A percentile compares a stretch with the other conserved stretches of the same genome.
Conservation (phyloP, 768 basidiomycete species). For the Amyloporia xantha region DNA sequence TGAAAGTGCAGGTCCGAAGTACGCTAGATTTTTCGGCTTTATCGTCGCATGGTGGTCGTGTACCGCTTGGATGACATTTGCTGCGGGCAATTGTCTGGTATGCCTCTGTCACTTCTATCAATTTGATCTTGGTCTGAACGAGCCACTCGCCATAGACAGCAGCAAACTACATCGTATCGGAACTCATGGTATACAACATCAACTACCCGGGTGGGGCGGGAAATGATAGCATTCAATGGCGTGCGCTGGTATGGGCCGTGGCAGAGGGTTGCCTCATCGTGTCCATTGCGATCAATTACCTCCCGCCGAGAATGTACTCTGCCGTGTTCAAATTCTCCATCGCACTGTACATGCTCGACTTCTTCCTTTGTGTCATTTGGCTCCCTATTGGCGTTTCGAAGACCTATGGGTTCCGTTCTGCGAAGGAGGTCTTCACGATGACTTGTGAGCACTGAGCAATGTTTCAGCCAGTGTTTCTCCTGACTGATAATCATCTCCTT, state of each 20-base stretch:
- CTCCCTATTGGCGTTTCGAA: slow-evolving; percentile 84
- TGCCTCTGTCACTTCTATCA: slow-evolving; percentile 11
- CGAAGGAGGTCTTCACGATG: slow-evolving; percentile 77
- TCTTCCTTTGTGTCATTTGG: slow-evolving; percentile 85
- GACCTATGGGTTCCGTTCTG: slow-evolving; percentile 84
- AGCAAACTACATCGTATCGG: slow-evolving; percentile 86
- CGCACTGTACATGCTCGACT: slow-evolving; percentile 75
- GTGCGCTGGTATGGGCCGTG: slow-evolving; percentile 77
- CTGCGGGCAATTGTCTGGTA: slow-evolving; percentile 84
- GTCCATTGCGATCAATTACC: slow-evolving; percentile 77
- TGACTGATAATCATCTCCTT: background rate
- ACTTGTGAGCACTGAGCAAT: slow-evolving; percentile 60
- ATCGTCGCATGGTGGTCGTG: slow-evolving; percentile 91
- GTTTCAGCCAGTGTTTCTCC: background rate
- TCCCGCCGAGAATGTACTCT: slow-evolving; percentile 73
- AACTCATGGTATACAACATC: slow-evolving; percentile 71
- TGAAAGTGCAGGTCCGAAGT: slow-evolving; percentile 83
- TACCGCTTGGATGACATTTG: slow-evolving; percentile 95
- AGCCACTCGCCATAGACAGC: too few species aligned
- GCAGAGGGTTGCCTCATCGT: slow-evolving; percentile 68
- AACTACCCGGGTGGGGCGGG: slow-evolving; percentile 76
- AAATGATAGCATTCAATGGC: slow-evolving; percentile 74
- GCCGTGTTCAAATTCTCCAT: slow-evolving; percentile 72
- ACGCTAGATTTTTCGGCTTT: slow-evolving; percentile 83
- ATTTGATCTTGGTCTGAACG: background rate